Evolutionary conservation across 495 filamentous ascomycete genomes (phyloP).

Genomic region (Podospora conica): DNA sequence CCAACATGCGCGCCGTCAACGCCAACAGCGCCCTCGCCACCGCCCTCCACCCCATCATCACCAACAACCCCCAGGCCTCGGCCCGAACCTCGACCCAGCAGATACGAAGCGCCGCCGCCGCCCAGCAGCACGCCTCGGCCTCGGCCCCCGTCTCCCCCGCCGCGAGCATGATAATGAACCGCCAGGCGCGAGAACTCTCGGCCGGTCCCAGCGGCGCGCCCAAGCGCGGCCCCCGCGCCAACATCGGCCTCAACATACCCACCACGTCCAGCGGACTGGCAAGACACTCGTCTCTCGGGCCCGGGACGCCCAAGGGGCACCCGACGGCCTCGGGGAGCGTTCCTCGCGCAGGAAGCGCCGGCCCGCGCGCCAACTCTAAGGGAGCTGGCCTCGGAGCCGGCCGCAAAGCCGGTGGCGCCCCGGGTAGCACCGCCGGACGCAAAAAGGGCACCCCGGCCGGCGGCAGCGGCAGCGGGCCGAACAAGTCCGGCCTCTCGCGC

Average conservation of each 20-base stretch:
- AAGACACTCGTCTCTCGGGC: constrained; percentile 75
- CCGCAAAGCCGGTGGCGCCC: constrained; percentile 54
- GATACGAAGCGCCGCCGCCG: constrained; percentile 34
- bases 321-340: constrained; percentile 46
- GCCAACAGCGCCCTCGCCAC: constrained; percentile 39
- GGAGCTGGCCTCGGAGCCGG: constrained; percentile 25
- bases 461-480: constrained; percentile 32
- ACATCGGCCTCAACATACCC: constrained; percentile 57
- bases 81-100: constrained; percentile 36
- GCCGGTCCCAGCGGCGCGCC: constrained; percentile 58
- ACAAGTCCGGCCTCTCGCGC: constrained; percentile 46
- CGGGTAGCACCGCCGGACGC: constrained; percentile 49
- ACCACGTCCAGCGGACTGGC: constrained; percentile 63
- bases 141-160: constrained; percentile 65
- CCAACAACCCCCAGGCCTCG: constrained; percentile 34
- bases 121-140: constrained; percentile 37
- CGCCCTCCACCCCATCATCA: constrained; percentile 43
- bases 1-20: constrained; percentile 32
- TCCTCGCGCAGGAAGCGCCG: constrained; percentile 65
- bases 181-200: constrained; percentile 68
- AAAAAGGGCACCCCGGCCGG: constrained; percentile 50
- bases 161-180: constrained; percentile 54
- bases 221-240: constrained; percentile 68
- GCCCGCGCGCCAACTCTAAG: constrained; percentile 56
- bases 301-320: constrained; percentile 72